Evolutionary conservation across 1,139 yeast species (phyloP).

Genomic region (Nakaseomyces glabratus): DNA sequence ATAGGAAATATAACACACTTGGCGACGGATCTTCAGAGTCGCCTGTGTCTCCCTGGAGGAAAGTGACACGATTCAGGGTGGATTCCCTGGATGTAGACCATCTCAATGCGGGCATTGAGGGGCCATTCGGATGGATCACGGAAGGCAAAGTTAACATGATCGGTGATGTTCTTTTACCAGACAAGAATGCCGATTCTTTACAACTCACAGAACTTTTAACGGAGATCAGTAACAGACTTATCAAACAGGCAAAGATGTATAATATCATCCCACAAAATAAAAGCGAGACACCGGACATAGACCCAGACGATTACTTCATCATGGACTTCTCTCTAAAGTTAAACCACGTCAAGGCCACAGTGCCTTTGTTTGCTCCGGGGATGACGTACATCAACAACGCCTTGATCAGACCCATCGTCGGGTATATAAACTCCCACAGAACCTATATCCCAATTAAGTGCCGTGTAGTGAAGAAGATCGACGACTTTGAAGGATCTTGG

Average conservation of each 20-base stretch:
- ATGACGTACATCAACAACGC: conserved; percentile 86
- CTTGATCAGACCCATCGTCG: conserved; percentile 86
- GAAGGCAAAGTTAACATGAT: conserved; percentile 85
- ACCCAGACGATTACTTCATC: conserved; percentile 49
- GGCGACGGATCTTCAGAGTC: conserved; percentile 5
- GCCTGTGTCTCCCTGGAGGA: conserved; percentile 39
- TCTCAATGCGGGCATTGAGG: conserved; percentile 77
- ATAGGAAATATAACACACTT: conserved; percentile 52
- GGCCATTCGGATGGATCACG: conserved; percentile 96
- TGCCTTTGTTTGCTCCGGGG: conserved; percentile 79
- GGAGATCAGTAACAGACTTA: conserved; percentile 20
- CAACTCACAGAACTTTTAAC: conserved; percentile 20
- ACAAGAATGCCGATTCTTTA: conserved; percentile 20
- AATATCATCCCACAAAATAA: conserved; percentile 14
- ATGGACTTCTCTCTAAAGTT: conserved; percentile 71
- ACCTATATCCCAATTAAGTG: conserved; percentile 85
- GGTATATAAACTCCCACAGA: conserved; percentile 81
- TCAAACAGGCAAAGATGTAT: conserved; percentile 22
- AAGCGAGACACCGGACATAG: conserved; percentile 20
- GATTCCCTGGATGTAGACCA: conserved; percentile 84
- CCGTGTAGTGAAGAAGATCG: conserved; percentile 66
- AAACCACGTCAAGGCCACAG: conserved; percentile 77
- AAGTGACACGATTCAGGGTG: conserved; percentile 70
- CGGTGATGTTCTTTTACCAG: conserved; percentile 53
- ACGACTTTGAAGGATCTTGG: conserved; percentile 94